phyloP scores from a whole-genome alignment of 2,329 filamentous ascomycete species.

The Talaromyces sp. region DNA sequence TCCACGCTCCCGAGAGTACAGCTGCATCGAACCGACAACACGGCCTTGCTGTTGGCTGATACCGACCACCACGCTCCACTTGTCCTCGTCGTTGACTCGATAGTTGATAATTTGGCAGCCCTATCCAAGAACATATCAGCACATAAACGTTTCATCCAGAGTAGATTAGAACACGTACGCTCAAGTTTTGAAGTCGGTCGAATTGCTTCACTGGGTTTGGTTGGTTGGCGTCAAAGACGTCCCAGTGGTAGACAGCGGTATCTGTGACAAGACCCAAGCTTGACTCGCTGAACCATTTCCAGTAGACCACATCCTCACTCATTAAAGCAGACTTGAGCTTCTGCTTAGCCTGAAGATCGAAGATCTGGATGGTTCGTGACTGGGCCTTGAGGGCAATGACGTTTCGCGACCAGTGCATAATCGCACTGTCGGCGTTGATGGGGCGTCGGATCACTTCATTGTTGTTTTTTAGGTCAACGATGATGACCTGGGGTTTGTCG shows the following conservation, averaged over 20 bases:
- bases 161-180: conserved; percentile 50
- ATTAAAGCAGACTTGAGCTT: conserved; percentile 96
- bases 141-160: conserved; percentile 1
- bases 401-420: conserved; percentile 97
- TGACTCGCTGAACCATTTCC: conserved; percentile 96
- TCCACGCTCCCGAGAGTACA: conserved; percentile 91
- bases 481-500: conserved; percentile 87
- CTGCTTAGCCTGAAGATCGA: conserved; percentile 85
- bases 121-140: conserved; percentile 38
- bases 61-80: conserved; percentile 97
- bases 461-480: conserved; percentile 94
- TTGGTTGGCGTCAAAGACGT: conserved; percentile 82
- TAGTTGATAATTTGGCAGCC: conserved; percentile 99
- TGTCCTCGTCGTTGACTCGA: conserved; percentile 87
- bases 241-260: conserved; percentile 91
- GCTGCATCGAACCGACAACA: conserved; percentile 92
- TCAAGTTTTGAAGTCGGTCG: conserved; percentile 85
- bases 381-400: conserved; percentile 97
- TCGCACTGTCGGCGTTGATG: conserved; percentile 98
- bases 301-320: conserved; percentile 96
- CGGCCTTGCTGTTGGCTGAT: conserved; percentile 91
- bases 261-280: conserved; percentile 88
- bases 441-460: conserved; percentile 92
- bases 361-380: conserved; percentile 91
- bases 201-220: conserved; percentile 82